Evolutionary conservation across 2,329 filamentous ascomycete species (phyloP), one percentile per base, ranked within the genome.

Genomic region (Aspergillus sp.): DNA sequence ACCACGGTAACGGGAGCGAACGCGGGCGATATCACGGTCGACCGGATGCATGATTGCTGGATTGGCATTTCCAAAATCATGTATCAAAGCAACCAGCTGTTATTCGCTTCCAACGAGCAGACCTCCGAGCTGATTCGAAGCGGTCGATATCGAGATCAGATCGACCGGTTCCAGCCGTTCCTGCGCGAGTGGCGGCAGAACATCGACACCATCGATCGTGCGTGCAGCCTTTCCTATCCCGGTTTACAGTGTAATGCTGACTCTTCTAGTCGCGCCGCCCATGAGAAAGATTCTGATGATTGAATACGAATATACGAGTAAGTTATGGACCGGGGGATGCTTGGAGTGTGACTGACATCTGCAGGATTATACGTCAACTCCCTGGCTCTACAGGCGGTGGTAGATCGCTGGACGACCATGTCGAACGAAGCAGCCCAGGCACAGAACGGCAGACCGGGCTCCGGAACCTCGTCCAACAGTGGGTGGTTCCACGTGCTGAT

Each of bases 291-390:
- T 97, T 53, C 78, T 99, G 26, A 87, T 85, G 7, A 96, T 97
- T 59, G 94, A 99, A 74, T 96, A 94, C 65, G 90, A 97, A 65
- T 96, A 96, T 67, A 90, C 93, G 22, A 84, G 93, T 64, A 88
- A 68, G 73, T 70, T 8, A 17, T 47, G 19, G 13, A 8, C 36
- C 42, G 10, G 6, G 43, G 3, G 22, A 33, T 14, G 6, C 13
- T n/a, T 4, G 47, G 24, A 32, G 16, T n/a, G 54, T 62, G 48
- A 64, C 51, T 38, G 38, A 60, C 54, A 33, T 9, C 11, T 26
- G 14, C 53, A 72, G 74, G 74, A 13, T 59, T 96, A 47, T 97
- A 97, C 67, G 83, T 96, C 74, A 96, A 97, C 70, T 96, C 92
- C 1, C 79, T 99, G 2, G 92, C 92, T 2, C 77, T 99, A 2